Evolutionary conservation across 441 rosid species (phyloP).

Genomic region (Erodium moschatum): DNA sequence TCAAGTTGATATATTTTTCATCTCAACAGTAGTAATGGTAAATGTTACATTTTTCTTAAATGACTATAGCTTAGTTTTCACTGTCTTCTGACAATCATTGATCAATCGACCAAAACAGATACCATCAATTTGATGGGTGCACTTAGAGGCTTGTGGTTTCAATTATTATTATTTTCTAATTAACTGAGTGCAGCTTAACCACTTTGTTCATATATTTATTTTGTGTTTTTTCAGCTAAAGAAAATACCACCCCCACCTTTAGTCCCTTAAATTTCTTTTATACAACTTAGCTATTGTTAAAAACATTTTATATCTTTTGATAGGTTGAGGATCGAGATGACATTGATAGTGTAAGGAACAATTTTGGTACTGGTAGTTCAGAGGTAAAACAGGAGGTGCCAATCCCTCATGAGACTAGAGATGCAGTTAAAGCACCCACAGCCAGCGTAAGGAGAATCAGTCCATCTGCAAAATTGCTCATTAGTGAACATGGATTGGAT

Average conservation of each 20-base stretch:
- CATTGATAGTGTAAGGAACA: constrained; percentile 58
- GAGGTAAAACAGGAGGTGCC: constrained; percentile 39
- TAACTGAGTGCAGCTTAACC: not conserved
- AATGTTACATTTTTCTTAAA: not conserved
- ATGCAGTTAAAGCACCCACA: constrained; percentile 32
- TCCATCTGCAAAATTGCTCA: constrained; percentile 77
- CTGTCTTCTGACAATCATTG: not conserved
- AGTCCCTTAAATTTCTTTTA: not conserved
- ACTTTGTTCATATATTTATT: not conserved
- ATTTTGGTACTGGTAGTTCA: constrained; percentile 31
- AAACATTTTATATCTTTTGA: constrained; percentile 15
- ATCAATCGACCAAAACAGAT: not conserved
- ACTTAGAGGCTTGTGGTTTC: not conserved
- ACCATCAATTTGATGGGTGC: not conserved
- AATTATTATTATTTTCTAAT: not conserved
- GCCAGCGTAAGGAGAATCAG: constrained; percentile 64
- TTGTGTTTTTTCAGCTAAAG: not conserved
- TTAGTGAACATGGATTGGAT: constrained; percentile 73
- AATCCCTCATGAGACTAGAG: constrained; percentile 35
- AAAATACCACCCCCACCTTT: not conserved
- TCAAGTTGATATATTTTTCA: no score
- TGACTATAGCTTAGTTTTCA: not conserved
- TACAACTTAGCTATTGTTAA: not conserved
- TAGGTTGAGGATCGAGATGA: constrained; percentile 85
- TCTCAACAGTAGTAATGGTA: no score